Evolutionary conservation across 371 early-diverging fungal genomes (phyloP), one percentile per base, ranked within the genome.

Genomic region (Batrachochytrium dendrobatidis): DNA sequence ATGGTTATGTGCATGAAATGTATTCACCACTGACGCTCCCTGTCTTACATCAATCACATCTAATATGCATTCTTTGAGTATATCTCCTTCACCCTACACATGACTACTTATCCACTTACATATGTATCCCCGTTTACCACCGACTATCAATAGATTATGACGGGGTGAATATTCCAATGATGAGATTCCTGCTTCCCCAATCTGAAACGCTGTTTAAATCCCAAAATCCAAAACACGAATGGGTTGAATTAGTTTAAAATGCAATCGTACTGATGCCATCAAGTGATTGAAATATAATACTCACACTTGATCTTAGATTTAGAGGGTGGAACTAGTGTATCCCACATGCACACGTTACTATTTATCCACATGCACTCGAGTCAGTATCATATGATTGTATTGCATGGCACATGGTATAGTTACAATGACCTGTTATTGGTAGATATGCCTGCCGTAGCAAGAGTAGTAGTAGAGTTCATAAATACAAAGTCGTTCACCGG

Each of bases 11-110:
- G 87, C 91, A 4, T 72, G 74, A 57, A 88, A 83, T n/a, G 83
- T 83, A 59, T 84, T 83, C 62, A 51, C 51, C 15, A 87, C 60
- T 0, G 82, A 69, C 20, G 74, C 69, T 22, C 83, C 77, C 57
- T 88, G 85, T n/a, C 88, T 79, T 24, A 86, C 71, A 65, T 91
- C 90, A 53, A 87, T 82, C 15, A 88, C 82, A 44, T 73, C 90
- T 86, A 63, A 10, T 32, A 26, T 62, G 18, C 30, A 22, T 34
- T 10, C 7, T 18, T 32, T 22, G 34, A 30, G 22, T 12, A 53
- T 26, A 6, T 12, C 7, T 15, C 53, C 10, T 5, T 32, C n/a
- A 32, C 20, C n/a, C n/a, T 39, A 1, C 12, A 34, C 18, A 17
- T 46, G 51, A 7, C 28, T 2, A 44, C 43, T 3, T 5, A 34